Evolutionary conservation across 805 yeast species (phyloP).

Genomic region (Yarrowia sp.): DNA sequence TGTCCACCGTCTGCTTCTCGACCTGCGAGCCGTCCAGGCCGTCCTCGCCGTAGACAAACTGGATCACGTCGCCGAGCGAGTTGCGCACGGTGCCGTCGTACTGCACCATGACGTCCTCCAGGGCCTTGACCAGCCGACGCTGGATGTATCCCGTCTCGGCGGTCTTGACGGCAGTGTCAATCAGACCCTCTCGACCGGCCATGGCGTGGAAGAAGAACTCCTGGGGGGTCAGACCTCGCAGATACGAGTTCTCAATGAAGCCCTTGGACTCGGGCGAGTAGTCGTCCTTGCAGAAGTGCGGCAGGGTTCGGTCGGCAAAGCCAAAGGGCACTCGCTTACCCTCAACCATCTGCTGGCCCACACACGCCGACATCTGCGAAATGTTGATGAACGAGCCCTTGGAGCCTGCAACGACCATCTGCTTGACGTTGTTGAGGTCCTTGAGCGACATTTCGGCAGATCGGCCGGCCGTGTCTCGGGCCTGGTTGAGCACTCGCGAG

Average conservation of each 20-base stretch:
- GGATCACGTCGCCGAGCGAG: slow-evolving; percentile 93
- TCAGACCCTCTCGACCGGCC: slow-evolving; percentile 99
- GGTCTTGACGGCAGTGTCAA: slow-evolving; percentile 98
- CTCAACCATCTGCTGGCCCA: slow-evolving; percentile 98
- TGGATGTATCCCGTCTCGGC: slow-evolving; percentile 99
- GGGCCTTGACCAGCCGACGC: slow-evolving; percentile 94
- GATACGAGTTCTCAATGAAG: slow-evolving; percentile 93
- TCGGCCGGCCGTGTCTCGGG: slow-evolving; percentile 99
- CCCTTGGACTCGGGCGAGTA: slow-evolving; percentile 98
- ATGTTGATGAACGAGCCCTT: slow-evolving; percentile 98
- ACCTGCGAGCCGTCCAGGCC: slow-evolving; percentile 98
- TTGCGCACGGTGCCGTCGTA: slow-evolving; percentile 98
- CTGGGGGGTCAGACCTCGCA: slow-evolving; percentile 97
- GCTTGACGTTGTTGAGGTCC: slow-evolving; percentile 93
- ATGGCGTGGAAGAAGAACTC: slow-evolving; percentile 99
- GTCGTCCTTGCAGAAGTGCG: slow-evolving; percentile 98
- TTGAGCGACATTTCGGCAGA: slow-evolving; percentile 96
- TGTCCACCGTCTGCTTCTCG: slow-evolving; percentile 92
- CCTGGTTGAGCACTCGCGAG: slow-evolving; percentile 90
- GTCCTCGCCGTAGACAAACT: slow-evolving; percentile 97
- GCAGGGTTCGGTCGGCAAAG: slow-evolving; percentile 91
- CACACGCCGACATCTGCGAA: slow-evolving; percentile 99
- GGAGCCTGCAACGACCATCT: slow-evolving; percentile 99
- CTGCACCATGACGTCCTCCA: slow-evolving; percentile 96
- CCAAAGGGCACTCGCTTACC: slow-evolving; percentile 99